Evolutionary conservation across 768 basidiomycete species (phyloP).

Genomic region (Psilocybe subaeruginosa): DNA sequence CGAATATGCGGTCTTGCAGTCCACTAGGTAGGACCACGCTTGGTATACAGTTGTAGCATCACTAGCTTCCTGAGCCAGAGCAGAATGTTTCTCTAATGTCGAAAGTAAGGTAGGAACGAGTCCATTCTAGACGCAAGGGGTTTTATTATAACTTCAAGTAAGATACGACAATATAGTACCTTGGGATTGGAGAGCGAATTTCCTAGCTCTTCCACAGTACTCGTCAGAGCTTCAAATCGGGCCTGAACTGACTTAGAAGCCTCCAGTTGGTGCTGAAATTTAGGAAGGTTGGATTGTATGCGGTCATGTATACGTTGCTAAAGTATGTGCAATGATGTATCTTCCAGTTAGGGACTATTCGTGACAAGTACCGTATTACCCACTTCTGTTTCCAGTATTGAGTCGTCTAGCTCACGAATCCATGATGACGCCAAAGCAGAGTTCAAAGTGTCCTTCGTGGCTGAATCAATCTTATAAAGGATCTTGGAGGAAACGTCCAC

Average conservation of each 20-base stretch:
- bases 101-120: constrained; percentile 62
- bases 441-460: constrained; percentile 58
- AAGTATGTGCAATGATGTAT: constrained; percentile 14
- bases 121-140: constrained; percentile 54
- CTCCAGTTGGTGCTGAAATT: constrained; percentile 65
- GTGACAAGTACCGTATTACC: constrained; percentile 13
- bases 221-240: constrained; percentile 51
- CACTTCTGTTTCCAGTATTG: constrained; percentile 76
- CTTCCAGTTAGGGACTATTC: neutral
- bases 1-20: constrained; percentile 51
- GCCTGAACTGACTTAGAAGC: constrained; percentile 68
- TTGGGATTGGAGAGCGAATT: constrained; percentile 57
- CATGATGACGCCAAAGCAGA: constrained; percentile 67
- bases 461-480: constrained; percentile 69
- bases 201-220: constrained; percentile 55
- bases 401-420: constrained; percentile 72
- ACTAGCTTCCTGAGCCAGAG: constrained; percentile 62
- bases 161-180: constrained; percentile 37
- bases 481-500: constrained; percentile 75
- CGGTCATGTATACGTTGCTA: constrained; percentile 75
- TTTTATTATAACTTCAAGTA: constrained; percentile 12
- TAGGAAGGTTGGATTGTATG: constrained; percentile 63
- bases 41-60: constrained; percentile 55
- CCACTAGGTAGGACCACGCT: constrained; percentile 56
- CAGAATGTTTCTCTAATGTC: constrained; percentile 59